Evolutionary conservation across 768 basidiomycete species (phyloP).

Genomic region (Phanerochaete carnosa): DNA sequence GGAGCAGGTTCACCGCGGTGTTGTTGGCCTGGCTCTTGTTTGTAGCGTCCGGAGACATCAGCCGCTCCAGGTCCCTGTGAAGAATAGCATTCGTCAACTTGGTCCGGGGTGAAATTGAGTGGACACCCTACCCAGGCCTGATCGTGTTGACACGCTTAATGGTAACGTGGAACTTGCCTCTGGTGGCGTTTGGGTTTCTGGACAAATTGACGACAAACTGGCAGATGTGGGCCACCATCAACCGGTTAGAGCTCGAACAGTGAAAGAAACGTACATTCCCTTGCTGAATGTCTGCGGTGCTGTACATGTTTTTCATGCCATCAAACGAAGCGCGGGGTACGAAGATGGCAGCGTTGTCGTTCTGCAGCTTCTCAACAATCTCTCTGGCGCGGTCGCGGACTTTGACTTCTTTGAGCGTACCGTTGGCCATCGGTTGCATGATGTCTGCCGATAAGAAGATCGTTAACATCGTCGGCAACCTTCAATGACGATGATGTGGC

Average conservation of each 20-base stretch:
- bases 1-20: conserved; percentile 7
- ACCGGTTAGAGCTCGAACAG: not conserved
- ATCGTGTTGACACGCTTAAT: conserved; percentile 3
- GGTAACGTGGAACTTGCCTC: not conserved
- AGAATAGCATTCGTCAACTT: not conserved
- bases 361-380: conserved; percentile 7
- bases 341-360: not conserved
- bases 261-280: not conserved
- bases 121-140: not conserved
- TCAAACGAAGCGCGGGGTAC: conserved; percentile 3
- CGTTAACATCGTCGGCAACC: not conserved
- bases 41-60: not conserved
- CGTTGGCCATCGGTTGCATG: not conserved
- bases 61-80: conserved; percentile 3
- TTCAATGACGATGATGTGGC: not conserved
- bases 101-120: too few species aligned
- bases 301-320: conserved; percentile 10
- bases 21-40: not conserved
- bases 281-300: not conserved
- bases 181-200: not conserved
- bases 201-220: conserved; percentile 8
- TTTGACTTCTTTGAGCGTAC: not conserved
- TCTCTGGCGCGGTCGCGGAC: not conserved
- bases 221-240: not conserved
- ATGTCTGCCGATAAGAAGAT: not conserved